phyloP scores from a whole-genome alignment of 345 rosid genomes.

The Brassica incana region DNA sequence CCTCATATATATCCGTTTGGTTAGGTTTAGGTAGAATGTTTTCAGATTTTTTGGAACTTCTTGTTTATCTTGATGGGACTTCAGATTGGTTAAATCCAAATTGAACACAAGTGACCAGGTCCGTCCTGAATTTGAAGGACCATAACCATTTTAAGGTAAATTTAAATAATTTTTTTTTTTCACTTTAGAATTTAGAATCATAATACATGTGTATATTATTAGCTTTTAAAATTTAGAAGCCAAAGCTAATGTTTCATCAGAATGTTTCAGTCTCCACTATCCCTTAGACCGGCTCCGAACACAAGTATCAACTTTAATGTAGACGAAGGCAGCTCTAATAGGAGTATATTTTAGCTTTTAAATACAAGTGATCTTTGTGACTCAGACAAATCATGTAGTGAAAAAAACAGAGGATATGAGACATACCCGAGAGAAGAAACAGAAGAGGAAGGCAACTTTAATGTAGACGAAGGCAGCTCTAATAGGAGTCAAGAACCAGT shows the following conservation, averaged over 20 bases:
- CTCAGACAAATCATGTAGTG: not conserved
- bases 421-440: constrained; percentile 62
- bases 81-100: not conserved
- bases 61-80: not conserved
- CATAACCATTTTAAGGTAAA: not conserved
- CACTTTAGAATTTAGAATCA: no score
- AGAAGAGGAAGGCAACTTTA: constrained; percentile 47
- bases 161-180: no score
- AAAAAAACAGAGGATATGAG: not conserved
- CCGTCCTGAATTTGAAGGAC: not conserved
- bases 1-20: not conserved
- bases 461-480: constrained; percentile 51
- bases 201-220: no score
- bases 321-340: no score
- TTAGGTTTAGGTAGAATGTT: not conserved
- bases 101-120: not conserved
- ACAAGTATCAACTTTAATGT: not conserved
- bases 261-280: not conserved
- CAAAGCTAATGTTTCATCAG: not conserved
- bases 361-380: not conserved
- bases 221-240: not conserved
- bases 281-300: not conserved
- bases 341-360: not conserved
- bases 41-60: not conserved
- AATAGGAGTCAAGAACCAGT: constrained; percentile 49